Conservation (phyloP, 257 asterid genomes). For the Marsdenia floribunda region DNA sequence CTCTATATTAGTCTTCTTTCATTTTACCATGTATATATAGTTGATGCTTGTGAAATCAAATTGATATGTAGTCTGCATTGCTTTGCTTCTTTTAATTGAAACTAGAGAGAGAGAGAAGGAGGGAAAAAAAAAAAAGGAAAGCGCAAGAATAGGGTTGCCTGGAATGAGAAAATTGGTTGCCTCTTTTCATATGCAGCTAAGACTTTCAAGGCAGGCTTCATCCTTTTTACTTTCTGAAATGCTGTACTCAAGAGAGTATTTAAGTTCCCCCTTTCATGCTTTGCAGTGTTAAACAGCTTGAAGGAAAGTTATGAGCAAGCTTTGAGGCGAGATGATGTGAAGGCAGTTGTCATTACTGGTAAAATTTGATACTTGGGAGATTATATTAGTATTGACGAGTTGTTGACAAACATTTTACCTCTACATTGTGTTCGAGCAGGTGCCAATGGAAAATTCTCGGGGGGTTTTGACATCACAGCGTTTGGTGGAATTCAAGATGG, state of each 20-base stretch:
- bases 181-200: not conserved
- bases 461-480: constrained; percentile 87
- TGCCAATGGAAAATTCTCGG: constrained; percentile 82
- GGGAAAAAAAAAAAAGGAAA: not conserved
- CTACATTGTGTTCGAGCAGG: constrained; percentile 46
- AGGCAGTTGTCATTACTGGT: constrained; percentile 90
- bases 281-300: constrained; percentile 78
- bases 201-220: not conserved
- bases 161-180: not conserved
- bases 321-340: constrained; percentile 71
- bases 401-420: constrained; percentile 16
- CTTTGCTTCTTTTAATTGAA: not conserved
- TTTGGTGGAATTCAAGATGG: constrained; percentile 70
- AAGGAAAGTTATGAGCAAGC: constrained; percentile 75
- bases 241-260: not conserved
- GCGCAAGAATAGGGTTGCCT: not conserved
- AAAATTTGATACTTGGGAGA: not conserved
- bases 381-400: constrained; percentile 14
- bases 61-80: not conserved
- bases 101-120: too few species aligned
- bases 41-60: not conserved
- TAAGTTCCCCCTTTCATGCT: constrained; percentile 7
- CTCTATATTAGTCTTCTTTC: not conserved
- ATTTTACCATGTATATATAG: not conserved
- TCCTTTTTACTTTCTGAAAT: not conserved